Conservation (phyloP, 306 rosid genomes). For the Senna tora region DNA sequence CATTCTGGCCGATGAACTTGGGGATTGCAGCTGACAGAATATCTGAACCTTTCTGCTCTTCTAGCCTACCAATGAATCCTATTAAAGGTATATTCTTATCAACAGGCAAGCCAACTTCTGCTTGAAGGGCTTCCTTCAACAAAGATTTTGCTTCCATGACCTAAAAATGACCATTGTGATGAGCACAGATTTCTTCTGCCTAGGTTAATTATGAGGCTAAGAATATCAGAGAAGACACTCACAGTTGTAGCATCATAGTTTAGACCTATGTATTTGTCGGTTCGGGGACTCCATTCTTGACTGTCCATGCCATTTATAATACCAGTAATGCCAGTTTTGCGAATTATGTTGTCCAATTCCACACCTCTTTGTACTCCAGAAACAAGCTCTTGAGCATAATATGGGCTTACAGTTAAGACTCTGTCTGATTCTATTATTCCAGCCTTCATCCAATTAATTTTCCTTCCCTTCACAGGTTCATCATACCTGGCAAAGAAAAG, state of each 20-base stretch:
- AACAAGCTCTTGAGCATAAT: slow-evolving; percentile 69
- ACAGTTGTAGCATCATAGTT: slow-evolving; percentile 72
- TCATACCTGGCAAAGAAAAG: slow-evolving; percentile 44
- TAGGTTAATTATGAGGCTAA: slow-evolving; percentile 5
- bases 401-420: slow-evolving; percentile 76
- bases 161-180: slow-evolving; percentile 44
- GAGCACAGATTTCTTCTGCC: slow-evolving; percentile 21
- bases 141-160: slow-evolving; percentile 68
- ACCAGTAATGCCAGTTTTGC: slow-evolving; percentile 52
- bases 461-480: slow-evolving; percentile 75
- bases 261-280: slow-evolving; percentile 55
- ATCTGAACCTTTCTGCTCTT: slow-evolving; percentile 99
- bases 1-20: slow-evolving; percentile 55
- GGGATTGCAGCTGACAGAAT: slow-evolving; percentile 82
- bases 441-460: slow-evolving; percentile 88
- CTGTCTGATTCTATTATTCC: slow-evolving; percentile 66
- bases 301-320: slow-evolving; percentile 83
- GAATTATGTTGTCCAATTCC: slow-evolving; percentile 61
- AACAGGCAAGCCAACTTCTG: slow-evolving; percentile 89
- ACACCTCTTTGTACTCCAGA: slow-evolving; percentile 59
- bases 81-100: slow-evolving; percentile 75
- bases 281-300: slow-evolving; percentile 75
- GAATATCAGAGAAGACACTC: slow-evolving; percentile 34
- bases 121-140: slow-evolving; percentile 91
- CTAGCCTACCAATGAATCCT: slow-evolving; percentile 92